Conservation (phyloP, 495 filamentous ascomycete species). For the Penicillium daleae region DNA sequence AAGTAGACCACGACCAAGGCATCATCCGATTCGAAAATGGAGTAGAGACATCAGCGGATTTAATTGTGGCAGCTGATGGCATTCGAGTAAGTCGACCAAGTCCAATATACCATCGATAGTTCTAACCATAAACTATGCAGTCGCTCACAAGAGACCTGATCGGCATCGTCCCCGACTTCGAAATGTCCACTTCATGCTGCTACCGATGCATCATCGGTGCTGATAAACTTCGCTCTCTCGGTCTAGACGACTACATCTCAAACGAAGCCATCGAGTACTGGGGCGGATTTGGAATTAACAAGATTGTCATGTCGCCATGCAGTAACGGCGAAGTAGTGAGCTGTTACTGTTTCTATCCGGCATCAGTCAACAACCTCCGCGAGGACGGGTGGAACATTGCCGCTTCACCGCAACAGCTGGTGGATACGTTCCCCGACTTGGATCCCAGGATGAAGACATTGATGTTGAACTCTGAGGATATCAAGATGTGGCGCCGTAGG, state of each 20-base stretch:
- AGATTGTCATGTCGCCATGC: constrained; percentile 39
- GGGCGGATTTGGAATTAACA: constrained; percentile 38
- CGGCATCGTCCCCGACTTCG: constrained; percentile 30
- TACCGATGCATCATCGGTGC: constrained; percentile 37
- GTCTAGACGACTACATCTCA: constrained; percentile 28
- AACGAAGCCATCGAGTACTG: constrained; percentile 41
- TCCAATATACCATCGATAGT: not conserved
- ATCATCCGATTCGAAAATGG: constrained; percentile 31
- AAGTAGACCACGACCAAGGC: constrained; percentile 27
- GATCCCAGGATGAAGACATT: constrained; percentile 31
- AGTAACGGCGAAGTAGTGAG: constrained; percentile 33
- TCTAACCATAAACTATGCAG: not conserved
- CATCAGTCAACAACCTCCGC: constrained; percentile 26
- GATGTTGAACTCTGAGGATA: constrained; percentile 35
- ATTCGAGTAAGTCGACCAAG: constrained; percentile 26
- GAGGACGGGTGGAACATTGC: constrained; percentile 37
- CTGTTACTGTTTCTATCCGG: constrained; percentile 36
- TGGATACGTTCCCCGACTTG: constrained; percentile 31
- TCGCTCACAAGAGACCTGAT: constrained; percentile 24
- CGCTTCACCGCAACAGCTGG: constrained; percentile 29
- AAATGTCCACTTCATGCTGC: constrained; percentile 36
- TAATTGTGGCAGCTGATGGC: constrained; percentile 37
- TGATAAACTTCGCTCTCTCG: constrained; percentile 31
- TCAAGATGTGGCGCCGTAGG: constrained; percentile 38
- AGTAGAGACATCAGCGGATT: constrained; percentile 18